These are phyloP conservation scores for Ephemerocybe angulata DNA, from an alignment of 768 basidiomycete species.

Conservation along the genomic window DNA sequence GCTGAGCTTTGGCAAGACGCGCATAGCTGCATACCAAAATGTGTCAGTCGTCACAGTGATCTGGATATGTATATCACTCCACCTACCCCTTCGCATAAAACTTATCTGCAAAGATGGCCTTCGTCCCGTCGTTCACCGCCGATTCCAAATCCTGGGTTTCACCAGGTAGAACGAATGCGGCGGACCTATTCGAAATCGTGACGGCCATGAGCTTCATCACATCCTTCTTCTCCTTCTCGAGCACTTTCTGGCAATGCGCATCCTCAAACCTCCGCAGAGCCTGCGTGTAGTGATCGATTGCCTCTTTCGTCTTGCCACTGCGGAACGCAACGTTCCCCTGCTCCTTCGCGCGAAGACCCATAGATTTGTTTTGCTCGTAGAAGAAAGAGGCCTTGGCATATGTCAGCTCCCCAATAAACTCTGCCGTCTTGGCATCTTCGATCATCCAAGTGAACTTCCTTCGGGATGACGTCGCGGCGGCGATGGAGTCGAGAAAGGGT, in stretches of 20 bases:
- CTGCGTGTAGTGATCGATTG: constrained; percentile 8
- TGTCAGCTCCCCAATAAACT: neutral
- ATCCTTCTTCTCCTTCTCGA: constrained; percentile 3
- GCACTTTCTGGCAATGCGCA: constrained; percentile 8
- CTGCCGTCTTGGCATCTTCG: constrained; percentile 1
- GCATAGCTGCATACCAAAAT: too few species aligned
- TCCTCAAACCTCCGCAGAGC: constrained; percentile 11
- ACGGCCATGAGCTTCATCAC: constrained; percentile 9
- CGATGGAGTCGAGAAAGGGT: constrained; percentile 17
- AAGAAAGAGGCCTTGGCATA: constrained; percentile 1
- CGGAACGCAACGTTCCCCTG: constrained; percentile 6
- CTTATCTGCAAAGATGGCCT: constrained; percentile 8
- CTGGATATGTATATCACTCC: too few species aligned
- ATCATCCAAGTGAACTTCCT: constrained; percentile 11
- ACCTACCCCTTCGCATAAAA: constrained; percentile 13
- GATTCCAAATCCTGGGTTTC: constrained; percentile 4
- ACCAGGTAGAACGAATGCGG: constrained; percentile 1
- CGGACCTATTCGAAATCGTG: constrained; percentile 5
- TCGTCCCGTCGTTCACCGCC: constrained; percentile 12
- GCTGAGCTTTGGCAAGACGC: constrained; percentile 14
- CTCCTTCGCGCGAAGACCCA: constrained; percentile 3
- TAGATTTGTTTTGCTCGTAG: constrained; percentile 5
- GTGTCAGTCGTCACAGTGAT: too few species aligned
- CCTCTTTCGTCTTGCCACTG: neutral
- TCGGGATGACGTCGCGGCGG: neutral